A percentile compares a stretch with the other conserved stretches of the same genome.
phyloP scores from a whole-genome alignment of 2,329 filamentous ascomycete genomes.

The Colletotrichum eleusines region DNA sequence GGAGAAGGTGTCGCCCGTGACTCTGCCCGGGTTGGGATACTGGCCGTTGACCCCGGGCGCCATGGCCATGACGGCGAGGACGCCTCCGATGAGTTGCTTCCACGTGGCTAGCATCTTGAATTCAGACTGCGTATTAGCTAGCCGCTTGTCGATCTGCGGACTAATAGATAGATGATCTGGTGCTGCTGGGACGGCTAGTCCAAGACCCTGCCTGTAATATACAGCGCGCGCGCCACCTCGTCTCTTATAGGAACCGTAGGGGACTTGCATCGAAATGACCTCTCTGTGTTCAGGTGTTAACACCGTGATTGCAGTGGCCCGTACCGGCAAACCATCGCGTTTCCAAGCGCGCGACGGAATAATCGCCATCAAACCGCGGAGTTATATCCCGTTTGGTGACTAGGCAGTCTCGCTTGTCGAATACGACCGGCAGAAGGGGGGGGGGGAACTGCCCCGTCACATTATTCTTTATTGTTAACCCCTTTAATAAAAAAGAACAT shows the following conservation, averaged over 20 bases:
- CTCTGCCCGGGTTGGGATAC: conserved; percentile 44
- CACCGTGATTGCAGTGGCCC: not conserved
- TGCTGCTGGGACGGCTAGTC: not conserved
- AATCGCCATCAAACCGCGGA: conserved; percentile 20
- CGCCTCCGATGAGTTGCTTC: conserved; percentile 44
- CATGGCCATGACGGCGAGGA: conserved; percentile 44
- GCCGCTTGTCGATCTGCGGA: not conserved
- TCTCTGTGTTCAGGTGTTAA: conserved; percentile 1
- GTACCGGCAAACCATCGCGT: not conserved
- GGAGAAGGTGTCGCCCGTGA: conserved; percentile 46
- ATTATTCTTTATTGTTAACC: not conserved
- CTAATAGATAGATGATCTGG: not conserved
- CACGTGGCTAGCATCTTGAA: conserved; percentile 40
- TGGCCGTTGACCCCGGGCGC: conserved; percentile 27
- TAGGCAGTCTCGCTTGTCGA: not conserved
- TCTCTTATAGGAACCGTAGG: not conserved
- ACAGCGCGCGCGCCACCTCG: not conserved
- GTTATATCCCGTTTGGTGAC: conserved; percentile 6
- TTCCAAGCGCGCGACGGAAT: conserved; percentile 38
- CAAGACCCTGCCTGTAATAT: not conserved
- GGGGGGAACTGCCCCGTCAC: not conserved
- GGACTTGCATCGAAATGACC: not conserved
- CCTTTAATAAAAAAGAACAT: not conserved
- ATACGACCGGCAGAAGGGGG: not conserved
- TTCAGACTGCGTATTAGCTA: not conserved